These are phyloP conservation scores for Podospora pseudopauciseta DNA, from an alignment of 495 filamentous ascomycete species.

Conservation along the genomic window DNA sequence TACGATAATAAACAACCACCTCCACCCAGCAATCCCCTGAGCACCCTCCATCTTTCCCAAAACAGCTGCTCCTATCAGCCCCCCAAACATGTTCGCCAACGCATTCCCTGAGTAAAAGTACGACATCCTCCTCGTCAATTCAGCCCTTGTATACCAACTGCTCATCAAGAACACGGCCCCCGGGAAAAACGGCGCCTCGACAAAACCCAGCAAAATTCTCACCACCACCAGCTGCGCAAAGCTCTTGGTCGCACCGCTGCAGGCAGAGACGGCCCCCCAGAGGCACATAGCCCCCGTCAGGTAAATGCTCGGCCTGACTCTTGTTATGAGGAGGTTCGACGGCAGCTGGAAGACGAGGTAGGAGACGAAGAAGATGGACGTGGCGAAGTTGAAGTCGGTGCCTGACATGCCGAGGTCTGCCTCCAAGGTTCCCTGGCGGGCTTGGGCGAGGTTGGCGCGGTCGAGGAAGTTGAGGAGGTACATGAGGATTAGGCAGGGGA, in stretches of 20 bases:
- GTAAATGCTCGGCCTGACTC: constrained; percentile 48
- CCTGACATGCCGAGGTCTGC: constrained; percentile 44
- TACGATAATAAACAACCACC: constrained; percentile 32
- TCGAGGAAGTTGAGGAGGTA: constrained; percentile 48
- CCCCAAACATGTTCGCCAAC: constrained; percentile 56
- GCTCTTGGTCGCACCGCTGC: constrained; percentile 51
- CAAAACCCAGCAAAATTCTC: constrained; percentile 63
- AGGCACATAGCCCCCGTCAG: constrained; percentile 55
- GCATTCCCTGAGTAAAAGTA: constrained; percentile 57
- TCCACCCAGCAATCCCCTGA: constrained; percentile 41
- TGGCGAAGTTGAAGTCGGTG: constrained; percentile 53
- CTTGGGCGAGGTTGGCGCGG: constrained; percentile 42
- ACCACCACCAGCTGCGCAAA: constrained; percentile 55
- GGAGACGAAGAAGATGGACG: constrained; percentile 56
- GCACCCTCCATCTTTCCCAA: constrained; percentile 39
- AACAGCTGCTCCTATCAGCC: constrained; percentile 54
- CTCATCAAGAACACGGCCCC: constrained; percentile 50
- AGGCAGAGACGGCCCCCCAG: constrained; percentile 60
- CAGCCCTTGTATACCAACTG: constrained; percentile 49
- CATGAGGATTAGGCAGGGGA: constrained; percentile 42
- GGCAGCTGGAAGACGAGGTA: constrained; percentile 56
- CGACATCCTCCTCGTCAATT: constrained; percentile 50
- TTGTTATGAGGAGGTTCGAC: constrained; percentile 52
- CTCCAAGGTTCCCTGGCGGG: constrained; percentile 44
- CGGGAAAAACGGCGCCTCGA: constrained; percentile 54